Percentiles rank a stretch among this genome's conserved stretches.
Conservation (phyloP, 208 protist genomes). For the Phytomonas sp. region DNA sequence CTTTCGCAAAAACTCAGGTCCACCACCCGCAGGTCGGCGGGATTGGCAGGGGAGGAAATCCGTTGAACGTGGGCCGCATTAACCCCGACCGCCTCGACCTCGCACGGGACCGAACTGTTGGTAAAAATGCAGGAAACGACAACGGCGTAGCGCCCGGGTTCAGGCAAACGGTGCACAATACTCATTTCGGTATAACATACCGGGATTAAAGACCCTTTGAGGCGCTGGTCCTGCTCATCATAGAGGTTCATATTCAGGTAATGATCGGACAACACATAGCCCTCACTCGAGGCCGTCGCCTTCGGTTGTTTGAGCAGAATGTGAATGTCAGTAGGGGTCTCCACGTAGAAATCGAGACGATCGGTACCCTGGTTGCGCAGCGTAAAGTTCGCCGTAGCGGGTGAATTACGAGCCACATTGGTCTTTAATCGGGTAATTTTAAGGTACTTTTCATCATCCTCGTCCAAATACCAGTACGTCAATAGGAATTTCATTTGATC, state of each 20-base stretch:
- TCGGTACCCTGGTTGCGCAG: conserved; percentile 30
- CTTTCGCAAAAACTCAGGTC: conserved; percentile 39
- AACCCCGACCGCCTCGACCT: conserved; percentile 51
- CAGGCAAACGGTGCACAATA: conserved; percentile 32
- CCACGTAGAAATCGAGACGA: conserved; percentile 51
- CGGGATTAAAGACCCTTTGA: conserved; percentile 29
- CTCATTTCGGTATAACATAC: conserved; percentile 57
- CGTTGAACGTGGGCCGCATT: conserved; percentile 57
- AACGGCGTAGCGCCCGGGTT: conserved; percentile 60
- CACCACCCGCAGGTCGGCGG: conserved; percentile 41
- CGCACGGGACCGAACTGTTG: conserved; percentile 46
- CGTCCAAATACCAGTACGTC: conserved; percentile 42
- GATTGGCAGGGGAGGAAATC: conserved; percentile 54
- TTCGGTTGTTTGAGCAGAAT: conserved; percentile 43
- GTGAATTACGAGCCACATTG: conserved; percentile 27
- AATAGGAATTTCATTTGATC: conserved; percentile 47
- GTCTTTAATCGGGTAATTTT: conserved; percentile 25
- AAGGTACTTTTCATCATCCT: conserved; percentile 16
- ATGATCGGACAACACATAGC: conserved; percentile 40
- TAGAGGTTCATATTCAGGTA: conserved; percentile 53
- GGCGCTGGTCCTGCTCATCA: conserved; percentile 27
- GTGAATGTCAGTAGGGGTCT: conserved; percentile 43
- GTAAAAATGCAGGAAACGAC: conserved; percentile 49
- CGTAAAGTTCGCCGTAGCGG: conserved; percentile 29
- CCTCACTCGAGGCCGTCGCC: conserved; percentile 12